These are phyloP conservation scores for Vitis hybrid DNA, from an alignment of 177 flowering plant genomes.

Conservation along the genomic window DNA sequence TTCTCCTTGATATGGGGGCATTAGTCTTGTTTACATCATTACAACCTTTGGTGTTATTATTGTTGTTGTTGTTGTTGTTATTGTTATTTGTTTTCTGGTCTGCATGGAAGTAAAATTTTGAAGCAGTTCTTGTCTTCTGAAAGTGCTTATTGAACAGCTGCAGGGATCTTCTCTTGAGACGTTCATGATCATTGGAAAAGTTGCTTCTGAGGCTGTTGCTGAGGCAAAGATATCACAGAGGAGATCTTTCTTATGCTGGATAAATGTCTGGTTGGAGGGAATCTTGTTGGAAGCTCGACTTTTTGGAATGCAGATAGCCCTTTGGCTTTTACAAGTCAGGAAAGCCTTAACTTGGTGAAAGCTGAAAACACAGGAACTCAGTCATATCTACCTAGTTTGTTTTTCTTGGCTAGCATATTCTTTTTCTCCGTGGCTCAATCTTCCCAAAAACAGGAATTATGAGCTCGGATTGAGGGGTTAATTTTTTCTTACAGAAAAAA, in stretches of 20 bases:
- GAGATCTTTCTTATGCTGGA: constrained; percentile 44
- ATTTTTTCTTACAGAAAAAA: not conserved
- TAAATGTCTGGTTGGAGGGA: constrained; percentile 59
- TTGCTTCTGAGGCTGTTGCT: constrained; percentile 74
- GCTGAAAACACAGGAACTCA: not conserved
- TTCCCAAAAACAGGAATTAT: not conserved
- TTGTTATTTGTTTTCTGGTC: no score
- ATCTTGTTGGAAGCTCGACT: constrained; percentile 60
- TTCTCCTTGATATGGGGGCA: no score
- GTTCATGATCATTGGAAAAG: constrained; percentile 78
- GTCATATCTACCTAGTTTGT: not conserved
- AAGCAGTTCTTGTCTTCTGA: not conserved
- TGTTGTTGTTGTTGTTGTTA: no score
- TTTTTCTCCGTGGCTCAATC: constrained; percentile 11
- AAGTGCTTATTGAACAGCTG: constrained; percentile 38
- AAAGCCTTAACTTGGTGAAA: constrained; percentile 45
- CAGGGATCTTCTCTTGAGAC: constrained; percentile 76
- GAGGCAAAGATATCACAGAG: constrained; percentile 56
- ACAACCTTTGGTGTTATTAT: no score
- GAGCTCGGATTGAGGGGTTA: constrained; percentile 4
- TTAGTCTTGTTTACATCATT: no score
- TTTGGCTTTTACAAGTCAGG: constrained; percentile 68
- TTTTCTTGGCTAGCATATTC: constrained; percentile 1
- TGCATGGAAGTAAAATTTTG: not conserved
- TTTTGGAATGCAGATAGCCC: constrained; percentile 60